Evolutionary conservation across 192 early-diverging fungal species (phyloP).

Genomic region (Linderina pennispora): DNA sequence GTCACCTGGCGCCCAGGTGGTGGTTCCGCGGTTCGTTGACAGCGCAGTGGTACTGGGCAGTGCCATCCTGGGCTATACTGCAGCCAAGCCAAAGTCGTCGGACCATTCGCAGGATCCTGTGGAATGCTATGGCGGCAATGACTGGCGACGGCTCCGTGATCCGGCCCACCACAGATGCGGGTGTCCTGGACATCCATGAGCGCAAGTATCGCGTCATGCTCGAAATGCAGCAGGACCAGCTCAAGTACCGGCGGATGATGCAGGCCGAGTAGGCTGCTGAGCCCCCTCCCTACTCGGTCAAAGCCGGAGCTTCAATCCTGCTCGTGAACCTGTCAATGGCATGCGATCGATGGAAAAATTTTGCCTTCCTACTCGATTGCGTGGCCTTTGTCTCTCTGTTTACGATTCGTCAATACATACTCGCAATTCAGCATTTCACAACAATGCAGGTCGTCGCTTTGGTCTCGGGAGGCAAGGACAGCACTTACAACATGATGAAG

Average conservation of each 20-base stretch:
- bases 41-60: constrained; percentile 63
- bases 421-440: too few relatives aligned
- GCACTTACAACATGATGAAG: constrained; percentile 92
- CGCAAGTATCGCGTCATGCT: constrained; percentile 51
- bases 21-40: constrained; percentile 51
- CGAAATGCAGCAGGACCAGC: constrained; percentile 56
- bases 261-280: too few relatives aligned
- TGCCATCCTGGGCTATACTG: constrained; percentile 59
- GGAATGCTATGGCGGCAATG: constrained; percentile 53
- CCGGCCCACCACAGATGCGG: constrained; percentile 27
- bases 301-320: background rate
- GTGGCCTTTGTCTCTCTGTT: too few relatives aligned
- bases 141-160: constrained; percentile 42
- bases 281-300: too few relatives aligned
- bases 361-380: too few relatives aligned
- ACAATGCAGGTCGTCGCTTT: constrained; percentile 36
- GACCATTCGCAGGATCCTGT: constrained; percentile 12
- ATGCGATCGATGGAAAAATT: too few relatives aligned
- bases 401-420: too few relatives aligned
- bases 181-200: constrained; percentile 38
- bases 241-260: constrained; percentile 51
- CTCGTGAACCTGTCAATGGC: too few relatives aligned
- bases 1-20: constrained; percentile 45
- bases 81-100: constrained; percentile 7
- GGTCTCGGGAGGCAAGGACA: constrained; percentile 87